Percentiles rank a stretch among this genome's conserved stretches.
phyloP scores from a whole-genome alignment of 371 early-diverging fungal genomes.

The Rhizopus microsporus region DNA sequence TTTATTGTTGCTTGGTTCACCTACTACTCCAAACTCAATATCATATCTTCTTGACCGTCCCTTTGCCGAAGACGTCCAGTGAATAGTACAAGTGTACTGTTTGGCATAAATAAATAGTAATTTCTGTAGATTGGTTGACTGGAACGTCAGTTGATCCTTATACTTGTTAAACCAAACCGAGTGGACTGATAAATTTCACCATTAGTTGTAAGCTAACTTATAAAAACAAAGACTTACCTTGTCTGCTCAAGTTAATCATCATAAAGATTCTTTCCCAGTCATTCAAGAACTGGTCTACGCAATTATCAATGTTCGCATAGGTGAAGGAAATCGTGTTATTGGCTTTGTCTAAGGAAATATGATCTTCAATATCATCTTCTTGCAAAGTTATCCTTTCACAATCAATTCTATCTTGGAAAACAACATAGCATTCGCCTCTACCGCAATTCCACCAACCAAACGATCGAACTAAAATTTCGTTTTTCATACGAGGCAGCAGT shows the following conservation, averaged over 20 bases:
- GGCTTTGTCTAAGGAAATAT: conserved; percentile 42
- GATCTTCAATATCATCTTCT: conserved; percentile 37
- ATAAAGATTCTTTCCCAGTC: conserved; percentile 54
- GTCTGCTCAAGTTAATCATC: conserved; percentile 50
- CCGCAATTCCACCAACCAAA: conserved; percentile 54
- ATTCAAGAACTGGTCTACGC: conserved; percentile 40
- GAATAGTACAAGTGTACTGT: conserved; percentile 39
- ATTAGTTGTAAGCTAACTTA: background rate
- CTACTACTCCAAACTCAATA: conserved; percentile 25
- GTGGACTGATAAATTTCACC: conserved; percentile 20
- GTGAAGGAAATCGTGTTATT: conserved; percentile 46
- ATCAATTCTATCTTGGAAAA: conserved; percentile 43
- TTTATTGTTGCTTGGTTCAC: conserved; percentile 13
- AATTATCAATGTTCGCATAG: conserved; percentile 44
- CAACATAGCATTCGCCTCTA: conserved; percentile 49
- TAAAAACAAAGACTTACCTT: conserved; percentile 23
- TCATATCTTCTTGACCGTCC: conserved; percentile 37
- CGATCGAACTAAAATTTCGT: conserved; percentile 43
- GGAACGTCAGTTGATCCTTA: conserved; percentile 37
- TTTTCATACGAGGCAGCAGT: conserved; percentile 29
- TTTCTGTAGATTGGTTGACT: conserved; percentile 36
- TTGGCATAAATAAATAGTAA: conserved; percentile 45
- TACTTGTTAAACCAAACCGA: conserved; percentile 45
- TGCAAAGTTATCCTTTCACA: conserved; percentile 29
- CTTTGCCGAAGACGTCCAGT: conserved; percentile 34